phyloP scores from a whole-genome alignment of 345 rosid species.

The Pugionium cornutum region DNA sequence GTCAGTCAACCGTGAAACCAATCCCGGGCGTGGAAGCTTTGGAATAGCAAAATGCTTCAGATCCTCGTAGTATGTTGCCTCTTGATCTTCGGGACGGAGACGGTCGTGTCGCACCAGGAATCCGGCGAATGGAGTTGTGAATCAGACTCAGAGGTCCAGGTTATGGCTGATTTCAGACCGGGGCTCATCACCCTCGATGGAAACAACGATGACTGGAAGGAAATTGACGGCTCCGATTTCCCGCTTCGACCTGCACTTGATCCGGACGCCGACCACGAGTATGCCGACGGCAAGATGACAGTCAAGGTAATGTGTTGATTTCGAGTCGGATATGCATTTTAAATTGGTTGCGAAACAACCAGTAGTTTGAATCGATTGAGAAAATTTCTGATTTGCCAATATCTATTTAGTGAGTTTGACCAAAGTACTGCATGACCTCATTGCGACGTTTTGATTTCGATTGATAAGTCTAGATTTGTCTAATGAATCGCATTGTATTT shows the following conservation, averaged over 20 bases:
- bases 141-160: constrained; percentile 56
- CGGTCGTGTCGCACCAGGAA: constrained; percentile 69
- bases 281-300: constrained; percentile 70
- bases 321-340: constrained; percentile 17
- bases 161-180: constrained; percentile 68
- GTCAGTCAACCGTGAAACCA: constrained; percentile 28
- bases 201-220: constrained; percentile 80
- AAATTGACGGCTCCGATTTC: constrained; percentile 72
- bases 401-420: constrained; percentile 20
- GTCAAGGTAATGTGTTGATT: constrained; percentile 61
- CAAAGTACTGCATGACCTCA: neutral
- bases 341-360: constrained; percentile 1
- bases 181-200: constrained; percentile 88
- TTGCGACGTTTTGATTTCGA: constrained; percentile 14
- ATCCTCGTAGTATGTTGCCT: constrained; percentile 31
- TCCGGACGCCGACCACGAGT: constrained; percentile 80
- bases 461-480: constrained; percentile 8
- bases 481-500: neutral
- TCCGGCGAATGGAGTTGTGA: constrained; percentile 92
- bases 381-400: constrained; percentile 9
- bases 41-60: constrained; percentile 38
- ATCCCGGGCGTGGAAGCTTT: neutral
- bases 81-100: constrained; percentile 30
- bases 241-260: constrained; percentile 89
- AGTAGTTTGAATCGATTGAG: neutral